Percentiles rank a stretch among this genome's conserved stretches.
Evolutionary conservation across 306 rosid species (phyloP).

Genomic region (Dryas drummondii): DNA sequence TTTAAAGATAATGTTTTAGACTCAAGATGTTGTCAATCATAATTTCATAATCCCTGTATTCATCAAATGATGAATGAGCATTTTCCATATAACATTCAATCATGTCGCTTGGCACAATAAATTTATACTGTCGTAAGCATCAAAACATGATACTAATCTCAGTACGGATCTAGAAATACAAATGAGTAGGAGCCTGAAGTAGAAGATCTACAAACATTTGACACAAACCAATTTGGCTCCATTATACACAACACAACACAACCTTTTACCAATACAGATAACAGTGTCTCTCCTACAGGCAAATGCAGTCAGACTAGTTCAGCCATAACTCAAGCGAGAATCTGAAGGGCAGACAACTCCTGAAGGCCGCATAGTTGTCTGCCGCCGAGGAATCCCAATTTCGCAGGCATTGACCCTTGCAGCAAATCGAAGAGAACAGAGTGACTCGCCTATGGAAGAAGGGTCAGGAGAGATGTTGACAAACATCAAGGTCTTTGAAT

Average conservation of each 20-base stretch:
- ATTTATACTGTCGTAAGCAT: slow-evolving; percentile 17
- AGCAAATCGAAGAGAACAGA: slow-evolving; percentile 89
- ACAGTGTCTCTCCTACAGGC: slow-evolving; percentile 12
- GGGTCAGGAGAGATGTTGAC: slow-evolving; percentile 88
- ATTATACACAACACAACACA: slow-evolving; percentile 17
- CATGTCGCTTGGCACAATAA: not conserved
- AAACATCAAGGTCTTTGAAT: slow-evolving; percentile 89
- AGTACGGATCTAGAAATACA: slow-evolving; percentile 26
- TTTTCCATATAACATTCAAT: not conserved
- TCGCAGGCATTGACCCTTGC: slow-evolving; percentile 92
- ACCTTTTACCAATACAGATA: slow-evolving; percentile 15
- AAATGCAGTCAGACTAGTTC: slow-evolving; percentile 18
- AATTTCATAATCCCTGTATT: not conserved
- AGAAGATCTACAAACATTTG: slow-evolving; percentile 35
- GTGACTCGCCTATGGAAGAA: slow-evolving; percentile 75
- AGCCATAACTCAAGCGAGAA: slow-evolving; percentile 65
- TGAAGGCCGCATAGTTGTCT: slow-evolving; percentile 47
- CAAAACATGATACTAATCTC: not conserved
- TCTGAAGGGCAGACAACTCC: slow-evolving; percentile 29
- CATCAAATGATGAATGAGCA: slow-evolving; percentile 15
- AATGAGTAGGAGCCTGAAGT: slow-evolving; percentile 27
- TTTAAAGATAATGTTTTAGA: not conserved
- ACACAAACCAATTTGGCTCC: slow-evolving; percentile 31
- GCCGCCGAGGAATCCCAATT: slow-evolving; percentile 80
- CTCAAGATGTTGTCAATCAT: not conserved